Evolutionary conservation across 75 land plant species (phyloP).

Genomic region (Sequoia sempervirens): DNA sequence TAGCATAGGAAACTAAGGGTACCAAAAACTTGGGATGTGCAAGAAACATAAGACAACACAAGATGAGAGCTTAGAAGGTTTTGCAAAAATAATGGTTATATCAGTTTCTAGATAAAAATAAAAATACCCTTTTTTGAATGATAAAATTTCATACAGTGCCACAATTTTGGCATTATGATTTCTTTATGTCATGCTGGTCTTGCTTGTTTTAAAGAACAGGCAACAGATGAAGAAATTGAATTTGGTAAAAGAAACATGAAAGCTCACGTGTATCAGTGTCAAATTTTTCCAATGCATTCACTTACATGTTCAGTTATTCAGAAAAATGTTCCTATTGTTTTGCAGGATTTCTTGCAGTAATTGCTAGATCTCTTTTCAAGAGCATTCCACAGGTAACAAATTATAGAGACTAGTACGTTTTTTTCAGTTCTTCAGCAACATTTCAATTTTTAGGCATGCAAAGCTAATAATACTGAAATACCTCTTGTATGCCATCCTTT

Average conservation of each 20-base stretch:
- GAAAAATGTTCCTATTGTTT: neutral
- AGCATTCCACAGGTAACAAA: slow-evolving; percentile 7
- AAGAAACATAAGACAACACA: no score
- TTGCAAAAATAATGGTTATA: no score
- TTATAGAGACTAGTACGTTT: neutral
- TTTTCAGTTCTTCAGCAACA: neutral
- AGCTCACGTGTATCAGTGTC: neutral
- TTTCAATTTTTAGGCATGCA: neutral
- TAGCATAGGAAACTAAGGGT: no score
- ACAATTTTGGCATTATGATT: no score
- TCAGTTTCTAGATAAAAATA: no score
- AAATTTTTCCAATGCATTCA: neutral
- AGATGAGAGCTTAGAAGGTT: no score
- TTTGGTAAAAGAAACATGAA: neutral
- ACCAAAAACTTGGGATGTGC: no score
- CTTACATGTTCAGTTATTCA: neutral
- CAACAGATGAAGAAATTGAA: neutral
- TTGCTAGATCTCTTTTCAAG: neutral
- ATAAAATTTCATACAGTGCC: no score
- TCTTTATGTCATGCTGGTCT: neutral
- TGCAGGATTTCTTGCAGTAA: neutral
- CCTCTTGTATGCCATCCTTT: neutral
- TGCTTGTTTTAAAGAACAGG: neutral
- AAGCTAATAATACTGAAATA: neutral
- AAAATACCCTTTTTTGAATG: no score